Percentiles rank a stretch among this genome's conserved stretches.
phyloP scores from a whole-genome alignment of 306 rosid genomes.

The Cucurbita argyrosperma region DNA sequence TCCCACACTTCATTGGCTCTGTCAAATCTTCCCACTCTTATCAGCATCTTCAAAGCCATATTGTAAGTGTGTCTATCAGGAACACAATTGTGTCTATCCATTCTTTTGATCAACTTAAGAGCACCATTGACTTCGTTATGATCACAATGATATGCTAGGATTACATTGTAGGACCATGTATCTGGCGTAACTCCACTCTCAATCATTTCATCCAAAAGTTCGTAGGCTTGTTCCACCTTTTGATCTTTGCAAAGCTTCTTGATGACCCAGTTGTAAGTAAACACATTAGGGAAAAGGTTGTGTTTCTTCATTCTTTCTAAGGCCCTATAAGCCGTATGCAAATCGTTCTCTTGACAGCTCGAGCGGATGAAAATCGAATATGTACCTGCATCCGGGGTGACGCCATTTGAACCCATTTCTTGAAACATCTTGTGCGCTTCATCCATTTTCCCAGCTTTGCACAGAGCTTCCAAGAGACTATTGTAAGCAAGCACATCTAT shows the following conservation, averaged over 20 bases:
- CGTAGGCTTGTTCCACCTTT: slow-evolving; percentile 70
- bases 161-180: slow-evolving; percentile 67
- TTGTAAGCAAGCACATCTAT: slow-evolving; percentile 64
- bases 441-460: slow-evolving; percentile 51
- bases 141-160: slow-evolving; percentile 78
- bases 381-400: slow-evolving; percentile 55
- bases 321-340: slow-evolving; percentile 53
- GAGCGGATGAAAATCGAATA: slow-evolving; percentile 61
- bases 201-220: slow-evolving; percentile 72
- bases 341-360: slow-evolving; percentile 42
- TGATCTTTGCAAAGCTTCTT: slow-evolving; percentile 69
- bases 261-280: slow-evolving; percentile 60
- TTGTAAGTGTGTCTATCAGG: slow-evolving; percentile 64
- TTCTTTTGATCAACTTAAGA: slow-evolving; percentile 44
- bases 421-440: slow-evolving; percentile 45
- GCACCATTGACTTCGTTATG: slow-evolving; percentile 62
- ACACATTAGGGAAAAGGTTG: slow-evolving; percentile 49
- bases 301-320: slow-evolving; percentile 55
- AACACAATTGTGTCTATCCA: slow-evolving; percentile 45
- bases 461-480: slow-evolving; percentile 47
- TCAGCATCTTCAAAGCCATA: slow-evolving; percentile 66
- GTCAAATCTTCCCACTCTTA: slow-evolving; percentile 72
- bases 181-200: slow-evolving; percentile 52
- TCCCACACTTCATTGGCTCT: slow-evolving; percentile 65
- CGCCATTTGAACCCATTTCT: slow-evolving; percentile 33